Evolutionary conservation across 2,329 filamentous ascomycete species (phyloP).

Genomic region (Beauveria scarabaeidicola): DNA sequence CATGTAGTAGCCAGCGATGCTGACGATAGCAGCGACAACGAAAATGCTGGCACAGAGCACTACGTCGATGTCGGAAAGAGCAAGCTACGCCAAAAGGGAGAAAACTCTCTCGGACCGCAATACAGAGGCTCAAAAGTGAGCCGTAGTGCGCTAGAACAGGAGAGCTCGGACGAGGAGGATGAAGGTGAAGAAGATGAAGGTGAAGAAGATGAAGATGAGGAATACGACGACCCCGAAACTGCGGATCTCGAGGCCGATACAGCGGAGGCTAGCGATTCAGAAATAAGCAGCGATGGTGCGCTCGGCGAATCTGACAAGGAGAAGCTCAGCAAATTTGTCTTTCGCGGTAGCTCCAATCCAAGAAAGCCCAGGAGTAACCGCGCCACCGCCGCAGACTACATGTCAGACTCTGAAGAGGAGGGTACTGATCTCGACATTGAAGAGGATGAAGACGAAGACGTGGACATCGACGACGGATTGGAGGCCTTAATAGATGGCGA

Average conservation of each 20-base stretch:
- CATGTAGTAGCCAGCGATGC: conserved; percentile 47
- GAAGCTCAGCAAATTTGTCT: conserved; percentile 64
- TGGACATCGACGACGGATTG: conserved; percentile 30
- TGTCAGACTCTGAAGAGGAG: conserved; percentile 38
- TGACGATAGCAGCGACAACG: conserved; percentile 40
- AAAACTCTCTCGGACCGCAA: conserved; percentile 61
- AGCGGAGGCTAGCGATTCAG: conserved; percentile 43
- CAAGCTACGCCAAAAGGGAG: conserved; percentile 68
- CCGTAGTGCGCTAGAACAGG: conserved; percentile 54
- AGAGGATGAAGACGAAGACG: conserved; percentile 24
- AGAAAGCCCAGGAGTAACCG: conserved; percentile 29
- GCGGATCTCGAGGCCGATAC: conserved; percentile 46
- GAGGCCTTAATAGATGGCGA: conserved; percentile 26
- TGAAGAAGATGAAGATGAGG: conserved; percentile 26
- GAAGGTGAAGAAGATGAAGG: conserved; percentile 42
- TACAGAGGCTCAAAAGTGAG: conserved; percentile 74
- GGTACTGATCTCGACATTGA: conserved; percentile 31
- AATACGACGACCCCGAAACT: conserved; percentile 49
- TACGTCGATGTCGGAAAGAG: conserved; percentile 79
- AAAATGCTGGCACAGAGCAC: conserved; percentile 68
- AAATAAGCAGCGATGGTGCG: conserved; percentile 59
- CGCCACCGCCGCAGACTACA: conserved; percentile 48
- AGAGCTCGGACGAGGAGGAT: conserved; percentile 43
- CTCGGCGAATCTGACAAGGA: conserved; percentile 82
- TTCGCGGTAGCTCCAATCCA: conserved; percentile 49